Evolutionary conservation across 2,329 filamentous ascomycete genomes (phyloP), one percentile per base, ranked within the genome.

Genomic region (Sporothrix brasiliensis): DNA sequence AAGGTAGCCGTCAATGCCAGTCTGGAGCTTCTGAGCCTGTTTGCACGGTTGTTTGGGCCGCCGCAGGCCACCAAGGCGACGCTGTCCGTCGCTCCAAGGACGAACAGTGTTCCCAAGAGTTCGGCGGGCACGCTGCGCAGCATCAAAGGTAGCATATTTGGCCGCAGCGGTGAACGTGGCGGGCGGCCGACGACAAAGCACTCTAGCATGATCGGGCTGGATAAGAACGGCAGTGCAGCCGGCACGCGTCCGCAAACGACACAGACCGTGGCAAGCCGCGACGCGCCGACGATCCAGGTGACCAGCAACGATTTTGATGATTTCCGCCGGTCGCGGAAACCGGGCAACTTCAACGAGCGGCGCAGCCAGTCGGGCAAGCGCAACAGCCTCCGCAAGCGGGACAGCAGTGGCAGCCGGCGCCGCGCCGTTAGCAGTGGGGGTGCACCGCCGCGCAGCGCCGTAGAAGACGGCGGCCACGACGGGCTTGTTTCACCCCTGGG

Each of bases 1-100:
- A 90, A 92, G 71, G 88, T 90, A 70, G 94, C 95, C 21, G 92
- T 98, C 67, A 97, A 97, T 77, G 90, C 91, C 72, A 94, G 92
- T 77, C 89, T 92, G 74, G 93, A 97, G 79, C 84, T 99, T 52
- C 82, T 99, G 24, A 88, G 88, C 19, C 83, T 98, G 0, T 99
- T 95, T 77, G 87, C 89, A 3, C 86, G 91, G 73, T 83, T 99
- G 0, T 98, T 97, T 78, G 91, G 91, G 7, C 79, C 81, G n/a
- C 74, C 80, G 3, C 86, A 88, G 65, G 80, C 87, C 11, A 80
- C 83, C 73, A 79, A 73, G 52, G 76, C 77, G 82, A 76, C 72
- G 78, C 74, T 73, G 14, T 4, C 68, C 49, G 65, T 58, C 2
- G 78, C 73, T 47, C 79, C 76, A 70, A 84, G 76, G 76, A 79